Percentiles rank a stretch among this genome's conserved stretches.
phyloP scores from a whole-genome alignment of 306 rosid genomes.

The Rosa rugosa region DNA sequence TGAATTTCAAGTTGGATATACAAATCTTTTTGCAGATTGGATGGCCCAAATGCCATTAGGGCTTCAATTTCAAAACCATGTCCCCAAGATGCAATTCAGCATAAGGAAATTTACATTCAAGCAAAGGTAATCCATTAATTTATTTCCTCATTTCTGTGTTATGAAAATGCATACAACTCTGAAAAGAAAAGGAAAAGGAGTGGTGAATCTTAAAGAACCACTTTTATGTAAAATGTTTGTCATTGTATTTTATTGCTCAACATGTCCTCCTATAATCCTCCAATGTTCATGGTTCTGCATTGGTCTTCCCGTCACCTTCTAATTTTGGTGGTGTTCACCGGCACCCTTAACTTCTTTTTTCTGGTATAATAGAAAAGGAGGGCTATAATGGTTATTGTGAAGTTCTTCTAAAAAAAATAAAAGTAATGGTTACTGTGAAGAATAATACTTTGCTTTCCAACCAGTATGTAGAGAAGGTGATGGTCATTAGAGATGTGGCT shows the following conservation, averaged over 20 bases:
- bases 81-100: slow-evolving; percentile 54
- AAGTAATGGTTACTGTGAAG: not conserved
- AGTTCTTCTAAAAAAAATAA: not conserved
- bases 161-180: not conserved
- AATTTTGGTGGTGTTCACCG: not conserved
- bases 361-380: not conserved
- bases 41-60: slow-evolving; percentile 33
- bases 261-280: not conserved
- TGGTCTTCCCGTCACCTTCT: not conserved
- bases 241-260: not conserved
- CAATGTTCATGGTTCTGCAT: not conserved
- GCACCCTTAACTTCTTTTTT: slow-evolving; percentile 15
- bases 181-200: not conserved
- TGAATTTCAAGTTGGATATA: slow-evolving; percentile 5
- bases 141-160: not conserved
- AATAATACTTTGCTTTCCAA: slow-evolving; percentile 24
- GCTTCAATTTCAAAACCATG: slow-evolving; percentile 58
- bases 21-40: slow-evolving; percentile 50
- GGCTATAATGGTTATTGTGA: slow-evolving; percentile 11
- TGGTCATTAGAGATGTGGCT: slow-evolving; percentile 52
- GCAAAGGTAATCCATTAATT: slow-evolving; percentile 60
- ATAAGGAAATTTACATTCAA: slow-evolving; percentile 83
- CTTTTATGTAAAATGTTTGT: not conserved
- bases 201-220: slow-evolving; percentile 1
- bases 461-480: slow-evolving; percentile 78